Evolutionary conservation across 768 basidiomycete species (phyloP).

Genomic region (Termitomyces sp.): DNA sequence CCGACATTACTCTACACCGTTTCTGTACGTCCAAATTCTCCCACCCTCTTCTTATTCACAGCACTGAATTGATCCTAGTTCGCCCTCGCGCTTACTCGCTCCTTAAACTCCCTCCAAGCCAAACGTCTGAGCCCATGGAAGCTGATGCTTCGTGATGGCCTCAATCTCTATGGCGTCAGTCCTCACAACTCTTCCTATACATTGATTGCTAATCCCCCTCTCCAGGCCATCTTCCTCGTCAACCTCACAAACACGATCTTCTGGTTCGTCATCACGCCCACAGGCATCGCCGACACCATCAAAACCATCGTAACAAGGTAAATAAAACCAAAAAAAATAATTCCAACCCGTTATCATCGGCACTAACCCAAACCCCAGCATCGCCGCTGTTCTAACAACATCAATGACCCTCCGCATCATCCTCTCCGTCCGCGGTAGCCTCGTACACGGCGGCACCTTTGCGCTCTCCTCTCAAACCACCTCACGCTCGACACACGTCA

Average conservation of each 20-base stretch:
- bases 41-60: not conserved
- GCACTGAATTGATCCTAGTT: conserved; percentile 32
- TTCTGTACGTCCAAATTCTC: conserved; percentile 46
- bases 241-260: conserved; percentile 84
- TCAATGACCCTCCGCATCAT: conserved; percentile 89
- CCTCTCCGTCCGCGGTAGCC: conserved; percentile 75
- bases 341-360: too few species aligned
- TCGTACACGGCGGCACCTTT: conserved; percentile 69
- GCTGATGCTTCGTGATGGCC: conserved; percentile 85
- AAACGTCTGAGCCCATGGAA: conserved; percentile 73
- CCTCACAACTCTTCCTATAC: conserved; percentile 2
- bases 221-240: conserved; percentile 67
- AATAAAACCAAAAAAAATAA: not conserved
- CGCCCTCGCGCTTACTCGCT: conserved; percentile 57
- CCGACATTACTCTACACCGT: conserved; percentile 70
- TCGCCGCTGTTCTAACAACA: conserved; percentile 83
- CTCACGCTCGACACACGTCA: conserved; percentile 51
- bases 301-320: conserved; percentile 76
- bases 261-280: conserved; percentile 81
- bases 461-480: conserved; percentile 44
- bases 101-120: conserved; percentile 49
- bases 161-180: conserved; percentile 78
- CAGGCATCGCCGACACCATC: conserved; percentile 58
- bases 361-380: conserved; percentile 36
- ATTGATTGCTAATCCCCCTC: not conserved